phyloP scores from a whole-genome alignment of 225 moss, liverwort and hornwort genomes.

The Asterella californica region DNA sequence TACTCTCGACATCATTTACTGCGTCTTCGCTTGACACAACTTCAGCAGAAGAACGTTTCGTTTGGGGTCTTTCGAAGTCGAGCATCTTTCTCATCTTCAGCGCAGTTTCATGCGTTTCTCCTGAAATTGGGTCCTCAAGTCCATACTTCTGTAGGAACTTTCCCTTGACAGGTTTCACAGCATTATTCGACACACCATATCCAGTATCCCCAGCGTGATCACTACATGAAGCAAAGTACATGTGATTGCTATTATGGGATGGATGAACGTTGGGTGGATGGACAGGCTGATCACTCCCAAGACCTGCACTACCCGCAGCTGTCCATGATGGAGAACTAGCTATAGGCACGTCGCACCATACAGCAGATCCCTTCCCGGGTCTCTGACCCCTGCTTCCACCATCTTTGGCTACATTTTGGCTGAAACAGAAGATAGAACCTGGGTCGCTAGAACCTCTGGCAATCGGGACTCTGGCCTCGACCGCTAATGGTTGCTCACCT shows the following conservation, averaged over 20 bases:
- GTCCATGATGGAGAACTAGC: slow-evolving; percentile 56
- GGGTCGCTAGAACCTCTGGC: slow-evolving; percentile 17
- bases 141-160: background rate
- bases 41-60: slow-evolving; percentile 8
- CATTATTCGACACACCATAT: background rate
- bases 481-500: slow-evolving; percentile 15
- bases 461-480: slow-evolving; percentile 8
- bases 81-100: slow-evolving; percentile 17
- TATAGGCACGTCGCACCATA: slow-evolving; percentile 87
- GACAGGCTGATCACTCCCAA: slow-evolving; percentile 3
- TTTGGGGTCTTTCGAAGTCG: slow-evolving; percentile 3
- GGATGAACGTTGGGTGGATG: background rate
- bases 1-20: slow-evolving; percentile 21
- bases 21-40: slow-evolving; percentile 4
- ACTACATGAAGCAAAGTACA: slow-evolving; percentile 27
- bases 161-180: slow-evolving; percentile 1
- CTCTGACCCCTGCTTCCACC: slow-evolving; percentile 26
- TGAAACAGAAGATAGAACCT: background rate
- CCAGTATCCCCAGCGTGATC: slow-evolving; percentile 15
- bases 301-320: slow-evolving; percentile 13
- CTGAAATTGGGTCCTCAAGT: background rate
- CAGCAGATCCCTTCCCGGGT: slow-evolving; percentile 34
- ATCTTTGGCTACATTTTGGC: slow-evolving; percentile 25
- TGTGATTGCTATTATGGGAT: slow-evolving; percentile 9
- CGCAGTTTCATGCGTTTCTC: background rate